Evolutionary conservation across 148 eudicot species (phyloP), one percentile per base, ranked within the genome.

Genomic region (Persicaria tinctoria): DNA sequence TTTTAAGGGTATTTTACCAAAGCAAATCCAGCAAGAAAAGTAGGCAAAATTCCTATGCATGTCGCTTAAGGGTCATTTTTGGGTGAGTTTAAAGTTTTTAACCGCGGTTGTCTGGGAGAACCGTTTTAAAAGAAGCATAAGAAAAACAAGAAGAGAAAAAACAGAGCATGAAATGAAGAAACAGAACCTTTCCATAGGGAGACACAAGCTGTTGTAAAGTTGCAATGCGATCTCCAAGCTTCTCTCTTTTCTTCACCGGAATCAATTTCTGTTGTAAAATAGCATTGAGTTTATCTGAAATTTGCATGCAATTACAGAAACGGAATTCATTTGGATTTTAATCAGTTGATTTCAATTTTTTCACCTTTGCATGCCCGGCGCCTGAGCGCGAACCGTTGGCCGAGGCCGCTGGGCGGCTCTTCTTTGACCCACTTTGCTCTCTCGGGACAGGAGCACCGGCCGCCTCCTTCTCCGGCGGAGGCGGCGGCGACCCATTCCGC

Each of bases 201-300:
- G 74, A 71, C 4, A 71, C 74, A 47, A 71, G 74, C 74, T 71
- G 74, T 32, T 71, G 74, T 53, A 71, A 71, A 11, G 54, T 50
- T 50, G 74, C 74, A 17, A 71, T 50, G 47, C 74, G 51, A 23
- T 71, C 74, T 71, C 74, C 74, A 71, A 71, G 74, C 74, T 71
- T 71, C 55, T 46, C 74, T 50, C 54, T 71, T 47, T 47, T 71
- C 74, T 50, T 50, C 54, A 11, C 55, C 51, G 18, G 6, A 9
- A 71, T 71, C 32, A 48, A 71, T 17, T 50, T 46, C 13, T 46
- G 55, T 18, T 46, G 44, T 17, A 48, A 18, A 48, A 47, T 18
- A 4, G 47, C 44, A 14, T 9, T 71, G 55, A 18, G 51, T 71
- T 50, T 8, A 6, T 71, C 5, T 48, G 6, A n/a, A n/a, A 8